Evolutionary conservation across 371 early-diverging fungal species (phyloP), one percentile per base, ranked within the genome.

Genomic region (Lichtheimia ornata): DNA sequence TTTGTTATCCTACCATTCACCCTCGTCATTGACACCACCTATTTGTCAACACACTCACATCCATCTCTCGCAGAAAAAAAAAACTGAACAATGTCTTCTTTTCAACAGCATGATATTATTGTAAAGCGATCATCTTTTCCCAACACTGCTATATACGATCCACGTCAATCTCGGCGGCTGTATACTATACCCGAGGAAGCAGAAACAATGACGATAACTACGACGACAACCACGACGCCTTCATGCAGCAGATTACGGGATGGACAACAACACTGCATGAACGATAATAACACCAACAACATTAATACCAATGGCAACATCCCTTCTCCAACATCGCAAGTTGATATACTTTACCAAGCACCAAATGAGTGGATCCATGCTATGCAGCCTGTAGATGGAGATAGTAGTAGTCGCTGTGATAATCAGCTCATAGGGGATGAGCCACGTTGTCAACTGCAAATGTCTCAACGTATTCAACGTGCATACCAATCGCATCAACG

Each of bases 171-270:
- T 11, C 6, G 35, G 35, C 35, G 43, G 47, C 18, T 62, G 14
- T 62, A 64, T 41, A 64, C 64, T 11, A 64, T 64, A 24, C 64
- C 64, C 40, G 64, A 64, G 47, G 64, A 64, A 50, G 44, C 47
- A 35, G 64, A 64, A 40, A 54, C 53, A 9, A 44, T 58, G 24
- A 40, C 15, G 1, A 22, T 51, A 17, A 47, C n/a, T 2, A 47
- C 35, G 6, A 35, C 35, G 5, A 35, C 35, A 2, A 35, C 35
- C 9, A 35, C 35, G 1, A 35, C 35, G 35, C 35, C 35, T 35
- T 35, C 35, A 35, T 35, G 35, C 35, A 35, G 35, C 9, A 35
- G 35, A 35, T 35, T 35, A 6, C 35, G 35, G 9, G 35, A 17
- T 25, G n/a, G n/a, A 18, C 17, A 22, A 22, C 18, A 56, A 44